Base-by-base conservation (phyloP, 192 early-diverging fungal species). In the Pilaira anomala region DNA sequence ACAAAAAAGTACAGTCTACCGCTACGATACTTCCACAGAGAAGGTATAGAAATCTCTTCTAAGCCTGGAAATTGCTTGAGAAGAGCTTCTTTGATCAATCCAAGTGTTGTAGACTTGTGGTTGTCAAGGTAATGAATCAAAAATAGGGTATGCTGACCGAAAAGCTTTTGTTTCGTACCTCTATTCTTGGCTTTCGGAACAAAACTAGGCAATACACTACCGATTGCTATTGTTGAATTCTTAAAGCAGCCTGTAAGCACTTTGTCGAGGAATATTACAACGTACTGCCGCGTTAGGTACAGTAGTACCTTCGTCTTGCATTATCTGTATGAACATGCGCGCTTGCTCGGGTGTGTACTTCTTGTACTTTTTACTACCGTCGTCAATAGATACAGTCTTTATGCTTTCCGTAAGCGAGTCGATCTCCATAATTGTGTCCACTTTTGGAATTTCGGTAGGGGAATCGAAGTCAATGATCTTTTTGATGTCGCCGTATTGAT, bases 401-500 rank as follows among this genome's bases (percentile, higher is more conserved):
- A 53, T 29, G 13, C 28, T 53, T 53, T 53, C 28, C 24, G 51
- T 29, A 53, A 53, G 24, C 16, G 22, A 29, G 51, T 53, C 51
- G 28, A 51, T 51, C 19, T 51, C 49, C 24, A 51, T 51, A 28
- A 11, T 28, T 51, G 49, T 26, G 49, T 28, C 24, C 7, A 51
- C 25, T 51, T 51, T 22, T 2, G 19, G 49, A 28, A 26, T 51
- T 26, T 51, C 19, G 49, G 49, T 45, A 45, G 44, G 44, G 14
- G 1, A 51, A 22, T 51, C 22, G 25, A 53, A 53, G 51, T 53
- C 28, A 53, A 53, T 53, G 24, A 53, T 53, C 28, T 29, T 53
- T 53, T 53, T 25, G 51, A 53, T 53, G 51, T 53, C 51, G 28
- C 51, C 14, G 51, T 53, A n/a, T n/a, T n/a, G n/a, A n/a, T n/a